Evolutionary conservation across 1,284 basidiomycete species (phyloP), one percentile per base, ranked within the genome.

Genomic region (Malassezia caprae): DNA sequence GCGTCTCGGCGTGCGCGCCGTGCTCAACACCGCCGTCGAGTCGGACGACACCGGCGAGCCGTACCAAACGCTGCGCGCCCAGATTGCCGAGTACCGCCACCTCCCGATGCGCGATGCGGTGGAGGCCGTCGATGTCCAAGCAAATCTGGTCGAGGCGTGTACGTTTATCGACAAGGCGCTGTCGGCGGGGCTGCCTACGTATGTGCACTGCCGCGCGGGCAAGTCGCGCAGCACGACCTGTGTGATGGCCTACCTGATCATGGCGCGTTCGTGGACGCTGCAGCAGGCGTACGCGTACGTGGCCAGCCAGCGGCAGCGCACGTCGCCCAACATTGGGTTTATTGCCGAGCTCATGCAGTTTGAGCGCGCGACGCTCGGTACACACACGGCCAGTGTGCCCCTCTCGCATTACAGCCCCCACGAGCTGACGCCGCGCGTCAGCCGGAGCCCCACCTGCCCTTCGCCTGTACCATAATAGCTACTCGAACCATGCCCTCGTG

Each of bases 251-350:
- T 96, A 94, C 75, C 84, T 98, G 48, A 96, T 98, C 62, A 90
- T 94, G 49, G 87, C 90, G 5, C 89, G 94, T 68, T 88, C 90
- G 65, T 96, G 91, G 91, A 86, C 89, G 8, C 81, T 96, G 46
- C 86, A 87, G 27, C 83, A 83, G 48, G 87, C 91, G 0, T 96
- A 96, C 72, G 79, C 84, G 1, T 91, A 89, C 71, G 91, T 96
- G 21, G 80, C 88, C 37, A 89, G 91, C 67, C 82, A 89, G 8
- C 82, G 93, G 43, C 86, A 86, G 62, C 88, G 86, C 62, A 90
- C 96, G 63, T 90, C 86, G n/a, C 91, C 93, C 8, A 96, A 96
- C 74, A 96, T 98, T 63, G 91, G 91, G 6, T 96, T 96, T 75
- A 88, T 96, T 30, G 89, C 87, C 12, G 91, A 96, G 76, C 80